These are phyloP conservation scores for Stipa capillata DNA, from an alignment of 176 grass and related monocot genomes.

Conservation along the genomic window DNA sequence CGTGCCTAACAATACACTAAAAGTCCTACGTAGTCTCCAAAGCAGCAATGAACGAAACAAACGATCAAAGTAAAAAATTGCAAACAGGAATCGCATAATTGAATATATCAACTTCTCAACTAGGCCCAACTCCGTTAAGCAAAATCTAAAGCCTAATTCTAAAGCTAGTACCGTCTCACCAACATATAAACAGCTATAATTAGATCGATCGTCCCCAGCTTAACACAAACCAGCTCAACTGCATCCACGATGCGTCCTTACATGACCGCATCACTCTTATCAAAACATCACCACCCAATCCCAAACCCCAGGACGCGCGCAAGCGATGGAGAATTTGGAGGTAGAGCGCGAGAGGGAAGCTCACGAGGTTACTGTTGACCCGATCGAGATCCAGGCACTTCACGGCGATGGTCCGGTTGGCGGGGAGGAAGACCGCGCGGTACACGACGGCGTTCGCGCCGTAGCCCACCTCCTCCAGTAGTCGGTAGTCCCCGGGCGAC, in stretches of 20 bases:
- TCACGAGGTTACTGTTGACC: constrained; percentile 89
- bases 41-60: neutral
- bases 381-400: constrained; percentile 97
- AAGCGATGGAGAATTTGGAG: neutral
- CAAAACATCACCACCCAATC: neutral
- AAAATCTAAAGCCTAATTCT: neutral
- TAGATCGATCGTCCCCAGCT: neutral
- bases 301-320: constrained; percentile 1
- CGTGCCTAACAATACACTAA: neutral
- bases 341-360: neutral
- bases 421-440: constrained; percentile 65
- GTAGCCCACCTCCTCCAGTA: constrained; percentile 83
- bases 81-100: neutral
- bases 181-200: neutral
- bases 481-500: constrained; percentile 46
- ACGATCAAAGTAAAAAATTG: neutral
- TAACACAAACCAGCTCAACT: neutral
- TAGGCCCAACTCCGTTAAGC: neutral
- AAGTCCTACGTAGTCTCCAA: neutral
- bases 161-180: neutral
- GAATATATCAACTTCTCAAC: neutral
- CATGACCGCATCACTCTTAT: neutral
- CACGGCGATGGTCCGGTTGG: constrained; percentile 61
- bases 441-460: constrained; percentile 92
- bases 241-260: neutral